phyloP scores from a whole-genome alignment of 805 yeast species.

The Zygoascus tannicola region DNA sequence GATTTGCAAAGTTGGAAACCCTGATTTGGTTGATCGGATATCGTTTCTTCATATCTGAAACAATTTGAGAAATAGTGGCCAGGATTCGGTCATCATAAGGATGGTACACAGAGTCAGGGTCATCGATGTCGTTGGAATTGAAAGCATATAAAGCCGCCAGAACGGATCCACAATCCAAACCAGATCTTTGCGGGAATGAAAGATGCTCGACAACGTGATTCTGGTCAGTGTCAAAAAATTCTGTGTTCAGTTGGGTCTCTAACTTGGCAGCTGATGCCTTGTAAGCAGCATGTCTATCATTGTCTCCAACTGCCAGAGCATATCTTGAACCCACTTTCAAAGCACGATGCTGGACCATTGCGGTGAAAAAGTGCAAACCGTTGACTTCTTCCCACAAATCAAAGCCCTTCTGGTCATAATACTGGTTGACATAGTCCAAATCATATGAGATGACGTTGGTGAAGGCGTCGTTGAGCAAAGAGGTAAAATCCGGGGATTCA shows the following conservation, averaged over 20 bases:
- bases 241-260: slow-evolving; percentile 1
- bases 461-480: slow-evolving; percentile 33
- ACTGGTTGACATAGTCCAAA: slow-evolving; percentile 47
- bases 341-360: slow-evolving; percentile 64
- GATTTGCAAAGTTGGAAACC: slow-evolving; percentile 10
- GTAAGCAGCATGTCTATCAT: background rate
- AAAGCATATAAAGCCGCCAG: slow-evolving; percentile 35
- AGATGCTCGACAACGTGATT: slow-evolving; percentile 71
- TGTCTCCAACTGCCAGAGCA: slow-evolving; percentile 25
- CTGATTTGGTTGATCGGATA: slow-evolving; percentile 58
- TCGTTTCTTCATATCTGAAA: slow-evolving; percentile 58
- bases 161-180: slow-evolving; percentile 71
- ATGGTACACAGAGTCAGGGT: slow-evolving; percentile 16
- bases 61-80: slow-evolving; percentile 45
- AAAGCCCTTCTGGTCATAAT: slow-evolving; percentile 63
- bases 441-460: slow-evolving; percentile 55
- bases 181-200: slow-evolving; percentile 42
- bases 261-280: slow-evolving; percentile 2
- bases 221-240: slow-evolving; percentile 20
- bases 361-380: slow-evolving; percentile 71
- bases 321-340: slow-evolving; percentile 44
- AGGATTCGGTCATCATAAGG: slow-evolving; percentile 25
- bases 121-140: slow-evolving; percentile 4
- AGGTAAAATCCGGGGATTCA: slow-evolving; percentile 19
- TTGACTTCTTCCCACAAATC: slow-evolving; percentile 90